Base-by-base conservation (phyloP, 169 alveolate genomes). In the Toxoplasma gondii region DNA sequence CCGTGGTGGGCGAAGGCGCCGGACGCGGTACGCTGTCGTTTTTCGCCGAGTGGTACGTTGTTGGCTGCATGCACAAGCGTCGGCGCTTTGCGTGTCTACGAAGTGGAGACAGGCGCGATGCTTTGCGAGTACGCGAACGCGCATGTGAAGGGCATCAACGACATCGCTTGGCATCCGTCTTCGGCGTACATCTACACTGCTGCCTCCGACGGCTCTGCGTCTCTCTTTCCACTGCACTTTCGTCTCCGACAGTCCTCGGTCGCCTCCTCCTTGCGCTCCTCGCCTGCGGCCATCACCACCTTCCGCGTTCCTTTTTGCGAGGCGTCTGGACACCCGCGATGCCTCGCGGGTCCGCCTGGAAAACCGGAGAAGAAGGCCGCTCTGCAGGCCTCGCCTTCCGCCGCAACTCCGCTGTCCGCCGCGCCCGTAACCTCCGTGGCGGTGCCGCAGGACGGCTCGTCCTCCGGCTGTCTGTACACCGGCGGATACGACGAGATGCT, bases 11-110 rank as follows among this genome's bases (percentile, higher is more conserved):
- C 43, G 44, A 43, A 27, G 41, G 41, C 69, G 12, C 90, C 41
- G 69, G 90, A 82, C 64, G 90, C 41, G 17, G 90, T 82, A 36
- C n/a, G 90, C 12, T 82, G 90, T 82, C 90, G 90, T n/a, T 82
- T 82, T 31, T 82, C 90, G 5, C 90, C 90, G 53, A 82, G 39
- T 24, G 90, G 90, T 0, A 22, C 36, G 22, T 82, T 82, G 22
- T 38, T 82, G 34, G 90, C 69, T 36, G 64, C 64, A 41, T 82
- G 90, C 64, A 82, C 90, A 4, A 44, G 69, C 41, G n/a, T 24
- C 53, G 90, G 90, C 53, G 64, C 67, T 39, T 38, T 82, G 38
- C 90, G 90, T 9, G 90, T 82, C 24, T 82, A 82, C 64, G 90
- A 82, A 43, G 90, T 82, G 22, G 90, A 82, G 64, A 82, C 90